phyloP scores from a whole-genome alignment of 1,284 basidiomycete species.

The Acaromyces ingoldii region DNA sequence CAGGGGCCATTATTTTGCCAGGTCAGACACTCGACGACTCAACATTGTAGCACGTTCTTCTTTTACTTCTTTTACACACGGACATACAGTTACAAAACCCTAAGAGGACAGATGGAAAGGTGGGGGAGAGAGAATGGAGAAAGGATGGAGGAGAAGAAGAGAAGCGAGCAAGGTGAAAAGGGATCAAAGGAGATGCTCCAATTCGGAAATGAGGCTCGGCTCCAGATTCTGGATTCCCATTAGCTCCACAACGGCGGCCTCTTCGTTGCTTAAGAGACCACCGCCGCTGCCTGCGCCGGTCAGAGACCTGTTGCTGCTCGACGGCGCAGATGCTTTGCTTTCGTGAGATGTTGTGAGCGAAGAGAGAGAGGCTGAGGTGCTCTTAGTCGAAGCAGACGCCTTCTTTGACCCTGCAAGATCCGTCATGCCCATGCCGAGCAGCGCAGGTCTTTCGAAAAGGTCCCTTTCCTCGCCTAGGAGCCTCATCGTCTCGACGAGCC shows the following conservation, averaged over 20 bases:
- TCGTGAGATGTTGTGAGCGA: not conserved
- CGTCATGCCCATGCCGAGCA: conserved; percentile 26
- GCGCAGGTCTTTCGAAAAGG: conserved; percentile 62
- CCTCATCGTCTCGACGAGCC: conserved; percentile 77
- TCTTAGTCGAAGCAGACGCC: not conserved
- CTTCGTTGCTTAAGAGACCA: conserved; percentile 2
- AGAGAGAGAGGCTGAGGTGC: too few relatives aligned
- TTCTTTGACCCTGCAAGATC: not conserved
- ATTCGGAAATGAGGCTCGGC: conserved; percentile 9
- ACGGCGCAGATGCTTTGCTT: not conserved
- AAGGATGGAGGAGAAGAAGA: too few relatives aligned
- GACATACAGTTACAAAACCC: too few relatives aligned
- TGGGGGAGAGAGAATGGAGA: too few relatives aligned
- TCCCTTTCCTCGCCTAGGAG: conserved; percentile 74
- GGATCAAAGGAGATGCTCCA: conserved; percentile 4
- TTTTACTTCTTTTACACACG: too few relatives aligned
- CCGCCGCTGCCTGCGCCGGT: not conserved
- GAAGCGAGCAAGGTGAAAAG: not conserved
- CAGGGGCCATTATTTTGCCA: too few relatives aligned
- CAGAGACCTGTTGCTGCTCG: too few relatives aligned
- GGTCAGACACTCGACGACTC: too few relatives aligned
- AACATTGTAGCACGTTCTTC: too few relatives aligned
- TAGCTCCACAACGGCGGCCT: conserved; percentile 2
- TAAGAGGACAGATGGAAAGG: too few relatives aligned
- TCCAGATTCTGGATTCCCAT: conserved; percentile 8